Base-by-base conservation (phyloP, 257 asterid genomes). In the Rauvolfia tetraphylla region DNA sequence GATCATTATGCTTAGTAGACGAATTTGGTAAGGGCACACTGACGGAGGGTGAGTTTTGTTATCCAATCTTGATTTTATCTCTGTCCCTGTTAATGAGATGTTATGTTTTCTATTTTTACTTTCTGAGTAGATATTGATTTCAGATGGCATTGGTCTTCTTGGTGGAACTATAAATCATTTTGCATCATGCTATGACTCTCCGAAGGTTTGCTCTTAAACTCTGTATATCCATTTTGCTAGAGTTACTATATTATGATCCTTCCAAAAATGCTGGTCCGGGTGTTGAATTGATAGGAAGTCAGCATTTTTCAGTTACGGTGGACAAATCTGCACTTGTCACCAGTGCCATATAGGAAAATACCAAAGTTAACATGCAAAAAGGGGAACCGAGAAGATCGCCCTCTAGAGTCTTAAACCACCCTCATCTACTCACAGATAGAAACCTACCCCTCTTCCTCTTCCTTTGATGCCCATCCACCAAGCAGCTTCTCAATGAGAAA, bases 1-100 rank as follows among this genome's bases (percentile, higher is more conserved):
- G 81, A 72, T 95, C 99, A 72, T 85, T 95, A 56, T 95, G 99
- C 78, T 87, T 95, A 77, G 80, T 95, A 84, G 99, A 95, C 87
- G 99, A 95, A 83, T 95, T 95, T 81, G 99, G 99, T 38, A 95
- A 95, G 84, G 97, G 99, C 83, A 95, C 99, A 72, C 97, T 95
- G 69, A 86, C 98, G 68, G 99, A 90, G 89, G 99, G 98, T 95
- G 80, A 80, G 90, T 84, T 57, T 48, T 63, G 46, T 42, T 70
- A 62, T 56, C 38, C 29, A 39, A 72, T 74, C 36, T 59, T 12
- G 7, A 73, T 70, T 73, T 11, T 49, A 42, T 7, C 48, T 11
- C 49, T 2, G 1, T 62, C 14, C 41, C n/a, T 53, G 36, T n/a
- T 49, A 31, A 59, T 34, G n/a, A n/a, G 14, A 6, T 42, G 13